Evolutionary conservation across 2,329 filamentous ascomycete species (phyloP).

Genomic region (Pseudopithomyces maydicus): DNA sequence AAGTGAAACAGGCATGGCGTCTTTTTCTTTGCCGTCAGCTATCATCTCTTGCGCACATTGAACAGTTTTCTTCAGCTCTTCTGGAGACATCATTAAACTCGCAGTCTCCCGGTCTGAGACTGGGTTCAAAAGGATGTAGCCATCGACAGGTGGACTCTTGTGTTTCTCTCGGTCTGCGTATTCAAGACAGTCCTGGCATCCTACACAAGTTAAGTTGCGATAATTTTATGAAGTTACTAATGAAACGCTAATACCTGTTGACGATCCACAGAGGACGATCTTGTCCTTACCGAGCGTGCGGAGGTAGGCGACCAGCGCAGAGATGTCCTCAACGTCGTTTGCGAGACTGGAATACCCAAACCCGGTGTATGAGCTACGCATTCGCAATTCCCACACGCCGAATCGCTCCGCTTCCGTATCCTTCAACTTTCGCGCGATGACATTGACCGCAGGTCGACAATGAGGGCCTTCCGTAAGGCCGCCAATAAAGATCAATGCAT

Average conservation of each 20-base stretch:
- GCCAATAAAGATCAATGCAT: conserved; percentile 21
- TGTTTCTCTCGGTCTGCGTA: conserved; percentile 9
- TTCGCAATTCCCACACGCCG: conserved; percentile 23
- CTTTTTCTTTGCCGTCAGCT: conserved; percentile 5
- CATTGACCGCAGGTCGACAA: conserved; percentile 6
- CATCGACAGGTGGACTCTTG: conserved; percentile 3
- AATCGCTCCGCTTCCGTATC: conserved; percentile 5
- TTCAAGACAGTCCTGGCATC: conserved; percentile 20
- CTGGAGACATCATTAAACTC: conserved; percentile 16
- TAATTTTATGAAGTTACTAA: not conserved
- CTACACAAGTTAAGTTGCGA: not conserved
- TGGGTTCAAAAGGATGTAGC: conserved; percentile 21
- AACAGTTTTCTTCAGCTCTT: conserved; percentile 9
- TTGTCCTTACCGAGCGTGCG: conserved; percentile 9
- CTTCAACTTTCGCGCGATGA: not conserved
- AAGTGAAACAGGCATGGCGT: conserved; percentile 12
- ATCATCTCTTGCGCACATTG: conserved; percentile 13
- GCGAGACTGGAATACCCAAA: conserved; percentile 23
- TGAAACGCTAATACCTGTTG: conserved; percentile 10
- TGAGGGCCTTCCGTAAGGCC: conserved; percentile 23
- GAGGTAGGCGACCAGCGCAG: conserved; percentile 18
- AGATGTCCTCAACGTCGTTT: conserved; percentile 21
- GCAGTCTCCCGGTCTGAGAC: conserved; percentile 24
- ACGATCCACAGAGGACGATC: conserved; percentile 14
- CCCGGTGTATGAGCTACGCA: conserved; percentile 24